A percentile compares a stretch with the other conserved stretches of the same genome.
Evolutionary conservation across 257 asterid genomes (phyloP).

Genomic region (Primulina huaijiensis): DNA sequence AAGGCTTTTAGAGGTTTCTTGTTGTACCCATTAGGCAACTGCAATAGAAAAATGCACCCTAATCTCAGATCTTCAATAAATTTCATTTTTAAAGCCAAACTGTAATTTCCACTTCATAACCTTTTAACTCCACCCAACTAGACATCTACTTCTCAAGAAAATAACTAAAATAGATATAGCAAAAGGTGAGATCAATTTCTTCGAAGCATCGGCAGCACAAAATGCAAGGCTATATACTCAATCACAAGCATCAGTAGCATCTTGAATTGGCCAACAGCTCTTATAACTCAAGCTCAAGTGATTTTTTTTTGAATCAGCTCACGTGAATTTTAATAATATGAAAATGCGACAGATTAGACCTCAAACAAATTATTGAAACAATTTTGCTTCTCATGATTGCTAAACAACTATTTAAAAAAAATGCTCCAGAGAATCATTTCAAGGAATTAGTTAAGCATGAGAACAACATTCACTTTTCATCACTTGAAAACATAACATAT

Average conservation of each 20-base stretch:
- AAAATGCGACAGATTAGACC: not conserved
- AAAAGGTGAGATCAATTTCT: not conserved
- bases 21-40: not conserved
- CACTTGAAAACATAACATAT: conserved; percentile 14
- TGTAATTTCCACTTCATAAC: not conserved
- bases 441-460: not conserved
- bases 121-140: not conserved
- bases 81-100: not conserved
- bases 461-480: not conserved
- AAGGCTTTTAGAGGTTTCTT: not conserved
- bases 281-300: not conserved
- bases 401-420: not conserved
- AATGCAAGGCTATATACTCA: not conserved
- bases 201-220: not conserved
- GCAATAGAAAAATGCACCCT: not conserved
- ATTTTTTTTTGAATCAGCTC: too few species aligned
- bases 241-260: not conserved
- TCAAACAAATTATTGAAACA: not conserved
- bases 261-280: not conserved
- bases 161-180: not conserved
- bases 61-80: not conserved
- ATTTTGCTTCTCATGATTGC: not conserved
- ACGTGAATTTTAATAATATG: not conserved
- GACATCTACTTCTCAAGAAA: not conserved
- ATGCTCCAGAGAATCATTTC: not conserved